Evolutionary conservation across 2,329 filamentous ascomycete genomes (phyloP), one percentile per base, ranked within the genome.

Genomic region (Stachybotrys chlorohalonatus): DNA sequence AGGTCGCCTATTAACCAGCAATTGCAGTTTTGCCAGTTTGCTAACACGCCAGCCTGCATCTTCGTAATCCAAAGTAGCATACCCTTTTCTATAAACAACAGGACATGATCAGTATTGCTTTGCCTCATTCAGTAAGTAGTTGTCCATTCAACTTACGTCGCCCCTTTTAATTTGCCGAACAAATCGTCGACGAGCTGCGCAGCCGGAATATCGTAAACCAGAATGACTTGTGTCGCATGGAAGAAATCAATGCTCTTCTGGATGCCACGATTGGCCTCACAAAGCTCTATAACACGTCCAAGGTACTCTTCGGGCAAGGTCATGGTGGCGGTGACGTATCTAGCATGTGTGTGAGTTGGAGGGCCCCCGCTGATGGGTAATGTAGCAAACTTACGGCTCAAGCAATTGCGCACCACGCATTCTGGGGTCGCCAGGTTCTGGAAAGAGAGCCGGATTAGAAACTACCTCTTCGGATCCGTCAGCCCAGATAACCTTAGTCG

Each of bases 41-140:
- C 87, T 90, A 57, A 82, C 74, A 24, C 87, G 84, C 82, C 91
- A 99, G 0, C 89, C 93, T 0, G 91, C 87, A 63, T 99, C 94
- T 73, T 99, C 94, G 68, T 99, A 99, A 70, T 99, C 94, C 6
- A 99, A 81, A 42, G 89, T 94, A 0, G 94, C 94, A 64, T 99
- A 99, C 11, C 94, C 94, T 69, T 96, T 96, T 2, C 73, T 74
- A 52, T 53, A 24, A 15, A 1, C 17, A 52, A 9, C n/a, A 30
- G n/a, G 7, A 30, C 39, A 60, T 13, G 59, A 51, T 9, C 39
- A 6, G 24, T 17, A 7, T 16, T 2, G 30, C 47, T 13, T 17
- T 31, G 2, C 7, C 47, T 8, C 2, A 13, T 7, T 13, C 11
- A n/a, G 9, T 13, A 9, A 6, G 39, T 13, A 32, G 7, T 13